phyloP scores from a whole-genome alignment of 371 early-diverging fungal species.

The Circinella umbellata region DNA sequence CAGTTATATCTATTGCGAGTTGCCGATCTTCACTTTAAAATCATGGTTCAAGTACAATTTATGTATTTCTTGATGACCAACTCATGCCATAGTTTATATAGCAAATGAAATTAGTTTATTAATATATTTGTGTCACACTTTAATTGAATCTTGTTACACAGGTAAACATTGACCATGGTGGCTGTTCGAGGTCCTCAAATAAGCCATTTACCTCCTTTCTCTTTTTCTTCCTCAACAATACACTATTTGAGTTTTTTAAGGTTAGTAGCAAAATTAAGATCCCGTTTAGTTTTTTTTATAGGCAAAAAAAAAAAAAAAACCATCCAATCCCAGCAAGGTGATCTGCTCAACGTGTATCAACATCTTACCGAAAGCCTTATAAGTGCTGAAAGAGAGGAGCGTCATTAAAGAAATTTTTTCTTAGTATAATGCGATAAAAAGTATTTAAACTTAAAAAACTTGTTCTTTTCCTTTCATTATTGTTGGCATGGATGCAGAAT shows the following conservation, averaged over 20 bases:
- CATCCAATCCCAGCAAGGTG: too few species aligned
- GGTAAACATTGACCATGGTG: conserved; percentile 4
- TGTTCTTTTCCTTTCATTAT: too few species aligned
- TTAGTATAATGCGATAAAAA: too few species aligned
- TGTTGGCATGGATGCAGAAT: too few species aligned
- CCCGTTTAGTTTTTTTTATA: background rate
- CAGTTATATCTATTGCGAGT: background rate
- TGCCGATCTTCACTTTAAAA: background rate
- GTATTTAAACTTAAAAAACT: too few species aligned
- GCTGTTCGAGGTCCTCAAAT: background rate
- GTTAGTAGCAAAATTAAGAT: background rate
- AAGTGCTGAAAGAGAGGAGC: too few species aligned
- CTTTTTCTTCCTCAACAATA: background rate
- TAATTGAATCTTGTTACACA: conserved; percentile 9
- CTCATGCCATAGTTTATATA: background rate
- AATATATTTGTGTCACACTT: conserved; percentile 1
- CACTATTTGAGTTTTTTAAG: background rate
- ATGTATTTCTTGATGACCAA: conserved; percentile 1
- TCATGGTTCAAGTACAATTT: background rate
- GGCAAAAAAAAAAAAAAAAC: background rate
- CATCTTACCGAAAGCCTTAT: too few species aligned
- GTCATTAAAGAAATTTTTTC: too few species aligned
- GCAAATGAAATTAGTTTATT: conserved; percentile 1
- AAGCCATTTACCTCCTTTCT: background rate
- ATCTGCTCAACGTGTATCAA: too few species aligned